phyloP scores from a whole-genome alignment of 768 basidiomycete species.

The Lactarius indigo region DNA sequence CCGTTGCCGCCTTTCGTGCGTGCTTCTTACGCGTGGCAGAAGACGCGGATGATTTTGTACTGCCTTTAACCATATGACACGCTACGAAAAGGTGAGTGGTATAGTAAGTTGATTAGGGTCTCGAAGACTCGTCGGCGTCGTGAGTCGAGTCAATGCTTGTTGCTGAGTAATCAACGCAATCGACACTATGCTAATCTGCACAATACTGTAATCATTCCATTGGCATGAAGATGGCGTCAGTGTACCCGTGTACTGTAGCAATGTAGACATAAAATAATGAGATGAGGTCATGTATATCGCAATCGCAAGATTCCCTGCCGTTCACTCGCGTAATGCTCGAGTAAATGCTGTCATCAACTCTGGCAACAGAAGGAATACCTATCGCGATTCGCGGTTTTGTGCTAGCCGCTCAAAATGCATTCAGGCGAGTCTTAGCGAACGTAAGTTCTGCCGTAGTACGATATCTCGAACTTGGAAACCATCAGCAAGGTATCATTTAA shows the following conservation, averaged over 20 bases:
- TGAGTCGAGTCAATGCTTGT: neutral
- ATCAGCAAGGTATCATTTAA: conserved; percentile 11
- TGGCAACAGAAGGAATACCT: neutral
- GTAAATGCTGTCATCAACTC: conserved; percentile 3
- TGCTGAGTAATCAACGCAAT: conserved; percentile 17
- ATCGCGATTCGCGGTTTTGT: neutral
- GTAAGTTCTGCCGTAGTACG: conserved; percentile 25
- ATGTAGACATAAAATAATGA: conserved; percentile 9
- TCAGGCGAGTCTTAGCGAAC: conserved; percentile 22
- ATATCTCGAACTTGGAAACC: conserved; percentile 24
- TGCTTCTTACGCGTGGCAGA: conserved; percentile 93
- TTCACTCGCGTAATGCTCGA: neutral
- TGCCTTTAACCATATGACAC: conserved; percentile 41
- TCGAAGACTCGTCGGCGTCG: neutral
- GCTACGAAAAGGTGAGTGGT: neutral
- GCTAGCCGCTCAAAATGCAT: neutral
- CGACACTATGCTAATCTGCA: neutral
- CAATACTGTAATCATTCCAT: neutral
- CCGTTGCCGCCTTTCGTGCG: conserved; percentile 60
- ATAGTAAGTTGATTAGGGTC: neutral
- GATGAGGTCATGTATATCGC: conserved; percentile 8
- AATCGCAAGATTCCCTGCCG: neutral
- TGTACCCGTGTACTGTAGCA: conserved; percentile 3
- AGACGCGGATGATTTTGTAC: conserved; percentile 70
- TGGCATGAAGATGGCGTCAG: neutral